These are phyloP conservation scores for Dioscorea alata DNA, from an alignment of 106 monocot genomes.

Conservation along the genomic window DNA sequence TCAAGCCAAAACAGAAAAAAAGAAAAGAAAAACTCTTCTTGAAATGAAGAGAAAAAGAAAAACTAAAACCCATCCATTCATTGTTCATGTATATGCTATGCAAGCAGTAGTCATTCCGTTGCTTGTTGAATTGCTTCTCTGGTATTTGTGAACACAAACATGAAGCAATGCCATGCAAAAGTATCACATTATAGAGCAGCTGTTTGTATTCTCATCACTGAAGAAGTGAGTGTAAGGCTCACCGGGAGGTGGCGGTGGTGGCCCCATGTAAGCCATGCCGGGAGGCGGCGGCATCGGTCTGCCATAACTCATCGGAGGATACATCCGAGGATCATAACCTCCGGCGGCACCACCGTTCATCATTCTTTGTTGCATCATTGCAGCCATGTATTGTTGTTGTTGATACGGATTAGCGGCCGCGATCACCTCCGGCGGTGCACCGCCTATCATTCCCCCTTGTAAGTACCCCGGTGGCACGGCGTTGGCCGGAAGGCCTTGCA, in stretches of 20 bases:
- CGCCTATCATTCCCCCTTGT: not conserved
- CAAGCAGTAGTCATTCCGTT: not conserved
- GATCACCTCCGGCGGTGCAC: conserved; percentile 16
- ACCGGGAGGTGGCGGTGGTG: conserved; percentile 26
- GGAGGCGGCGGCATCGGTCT: not conserved
- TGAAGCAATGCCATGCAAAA: too few species aligned
- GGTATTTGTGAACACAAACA: too few species aligned
- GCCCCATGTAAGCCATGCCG: not conserved
- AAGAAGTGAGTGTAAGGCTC: conserved; percentile 27
- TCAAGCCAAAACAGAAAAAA: too few species aligned
- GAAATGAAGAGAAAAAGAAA: too few species aligned
- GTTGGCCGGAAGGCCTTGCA: conserved; percentile 20
- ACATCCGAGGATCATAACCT: conserved; percentile 6
- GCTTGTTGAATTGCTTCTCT: not conserved
- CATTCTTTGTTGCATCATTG: conserved; percentile 32
- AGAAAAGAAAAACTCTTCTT: too few species aligned
- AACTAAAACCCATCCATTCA: not conserved
- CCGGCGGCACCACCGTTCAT: conserved; percentile 1
- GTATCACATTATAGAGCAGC: conserved; percentile 45
- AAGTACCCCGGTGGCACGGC: not conserved
- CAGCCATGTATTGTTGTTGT: conserved; percentile 45
- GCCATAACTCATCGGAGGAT: conserved; percentile 7
- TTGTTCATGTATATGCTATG: not conserved
- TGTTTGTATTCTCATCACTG: conserved; percentile 48
- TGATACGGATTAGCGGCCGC: conserved; percentile 32